Base-by-base conservation (phyloP, 83 land plant species). In the Picea abies region DNA sequence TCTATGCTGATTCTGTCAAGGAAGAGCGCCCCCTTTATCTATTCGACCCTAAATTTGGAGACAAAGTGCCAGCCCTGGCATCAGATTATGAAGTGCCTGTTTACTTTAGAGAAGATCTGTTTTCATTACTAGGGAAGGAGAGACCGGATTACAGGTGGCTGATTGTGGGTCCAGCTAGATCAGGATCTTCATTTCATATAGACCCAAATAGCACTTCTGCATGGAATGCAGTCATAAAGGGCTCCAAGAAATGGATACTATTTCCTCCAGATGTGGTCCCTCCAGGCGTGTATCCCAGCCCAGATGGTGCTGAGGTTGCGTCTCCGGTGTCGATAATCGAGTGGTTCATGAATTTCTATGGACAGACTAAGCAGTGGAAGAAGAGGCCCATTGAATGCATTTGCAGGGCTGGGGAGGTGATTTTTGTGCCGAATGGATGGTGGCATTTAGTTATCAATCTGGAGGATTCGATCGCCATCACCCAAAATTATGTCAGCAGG, bases 301-400 rank as follows among this genome's bases (percentile, higher is more conserved):
- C 96, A 16, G 99, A 97, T 81, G 98, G 98, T 37, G 95, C 92
- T 37, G 99, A 97, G 85, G 99, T 97, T 58, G 99, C 99, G 3
- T 90, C 95, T 37, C 98, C 99, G 16, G 99, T 97, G 29, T 95
- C 98, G 1, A 95, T 95, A 63, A 92, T 90, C 25, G 99, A 97
- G 84, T 97, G 99, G 98, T 97, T 97, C 82, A 97, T 97, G 99
- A 97, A 97, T 82, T 97, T 95, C 70, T 97, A 97, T 84, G 88
- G 78, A 14, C 90, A 83, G 71, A 89, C 96, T 37, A 91, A 86
- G 81, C 89, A 82, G 39, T 88, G 91, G 86, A 87, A 90, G 82
- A 93, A 83, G 84, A 95, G 86, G 80, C 99, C 99, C 4, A 85
- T 97, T 25, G 98, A 97, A 82, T 97, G 99, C 76, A 90, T 97